Evolutionary conservation across 371 early-diverging fungal species (phyloP).

Genomic region (Saksenaea oblongispora): DNA sequence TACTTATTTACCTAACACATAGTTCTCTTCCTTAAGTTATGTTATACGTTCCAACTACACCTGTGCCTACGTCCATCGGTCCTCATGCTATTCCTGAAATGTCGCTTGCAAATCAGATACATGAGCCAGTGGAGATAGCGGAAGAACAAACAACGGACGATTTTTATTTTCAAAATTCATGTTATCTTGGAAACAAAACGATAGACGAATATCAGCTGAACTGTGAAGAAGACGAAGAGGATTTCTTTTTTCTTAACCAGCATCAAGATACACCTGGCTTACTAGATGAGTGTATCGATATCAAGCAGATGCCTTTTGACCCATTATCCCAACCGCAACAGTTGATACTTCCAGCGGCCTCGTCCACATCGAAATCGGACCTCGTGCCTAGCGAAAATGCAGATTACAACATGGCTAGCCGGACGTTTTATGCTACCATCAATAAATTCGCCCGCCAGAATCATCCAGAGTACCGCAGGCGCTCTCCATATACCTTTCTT

Average conservation of each 20-base stretch:
- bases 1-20: not conserved
- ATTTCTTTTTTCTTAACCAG: conserved; percentile 31
- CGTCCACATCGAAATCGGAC: conserved; percentile 2
- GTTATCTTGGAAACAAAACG: not conserved
- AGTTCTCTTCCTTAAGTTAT: not conserved
- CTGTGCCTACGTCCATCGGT: not conserved
- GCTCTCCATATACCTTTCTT: conserved; percentile 38
- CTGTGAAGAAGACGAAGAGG: conserved; percentile 12
- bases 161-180: not conserved
- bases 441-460: conserved; percentile 40
- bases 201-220: not conserved
- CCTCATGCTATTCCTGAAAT: conserved; percentile 3
- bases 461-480: conserved; percentile 24
- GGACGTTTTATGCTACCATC: conserved; percentile 49
- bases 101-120: not conserved
- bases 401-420: conserved; percentile 36
- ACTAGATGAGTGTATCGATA: conserved; percentile 16
- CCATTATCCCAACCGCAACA: not conserved
- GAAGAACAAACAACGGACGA: not conserved
- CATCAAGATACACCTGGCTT: conserved; percentile 23
- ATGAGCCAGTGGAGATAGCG: not conserved
- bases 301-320: not conserved
- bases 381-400: conserved; percentile 5
- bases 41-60: conserved; percentile 1
- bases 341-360: not conserved